Evolutionary conservation across 176 grass and related monocot species (phyloP), one percentile per base, ranked within the genome.

Genomic region (Carex parvula): DNA sequence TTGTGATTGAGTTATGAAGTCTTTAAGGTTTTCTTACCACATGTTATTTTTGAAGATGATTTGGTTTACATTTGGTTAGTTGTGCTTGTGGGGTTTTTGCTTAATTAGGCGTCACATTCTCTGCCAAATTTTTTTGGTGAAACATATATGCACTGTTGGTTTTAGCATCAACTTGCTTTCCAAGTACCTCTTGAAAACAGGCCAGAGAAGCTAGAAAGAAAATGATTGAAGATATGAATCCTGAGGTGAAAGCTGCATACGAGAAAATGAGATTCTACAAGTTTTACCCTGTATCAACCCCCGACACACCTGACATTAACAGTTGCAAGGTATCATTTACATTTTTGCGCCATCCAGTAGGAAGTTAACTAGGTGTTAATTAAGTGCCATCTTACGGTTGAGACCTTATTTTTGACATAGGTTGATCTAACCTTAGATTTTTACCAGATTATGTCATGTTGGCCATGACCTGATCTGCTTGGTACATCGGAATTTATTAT

Each of bases 261-360:
- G 86, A 94, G 53, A 94, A 86, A 21, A 94, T 98, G 69, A 82
- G 65, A 50, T 91, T 98, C 53, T 98, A 98, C 66, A 98, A 98
- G 66, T 94, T 98, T 58, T 98, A 98, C 46, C 95, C 95, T 26
- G 84, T 93, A 37, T 81, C 89, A 70, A 91, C 89, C 60, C 17
- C 84, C 0, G 91, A 93, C 17, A 91, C 89, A 70, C 95, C 95
- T 81, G 92, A 98, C 62, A 90, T 93, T 18, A 90, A 66, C 82
- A 60, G 79, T 30, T 92, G 94, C 70, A 93, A 94, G 89, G 95
- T 97, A 90, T 53, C 50, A 11, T 20, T 26, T 72, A 46, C 39
- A 71, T 46, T 11, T 48, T 35, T 48, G 5, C 8, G 33, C 35
- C 37, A 4, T 72, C 0, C 1, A 48, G 39, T n/a, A 42, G 32